A percentile compares a stretch with the other conserved stretches of the same genome.
Evolutionary conservation across 2,329 filamentous ascomycete species (phyloP).

Genomic region (Penicillium sp.): DNA sequence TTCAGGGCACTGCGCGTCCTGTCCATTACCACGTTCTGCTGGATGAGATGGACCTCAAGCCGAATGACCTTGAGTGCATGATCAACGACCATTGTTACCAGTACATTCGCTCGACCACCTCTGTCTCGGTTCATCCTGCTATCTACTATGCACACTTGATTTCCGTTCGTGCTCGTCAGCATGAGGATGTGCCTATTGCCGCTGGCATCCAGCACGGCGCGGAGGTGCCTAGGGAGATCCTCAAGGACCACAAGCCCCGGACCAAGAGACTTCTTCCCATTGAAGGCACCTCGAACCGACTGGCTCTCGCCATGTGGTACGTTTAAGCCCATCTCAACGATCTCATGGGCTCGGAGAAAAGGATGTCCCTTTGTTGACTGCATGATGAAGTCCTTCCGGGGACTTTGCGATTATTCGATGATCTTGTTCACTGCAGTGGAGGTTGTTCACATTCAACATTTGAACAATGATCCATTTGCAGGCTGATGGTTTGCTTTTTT

Average conservation of each 20-base stretch:
- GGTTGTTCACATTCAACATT: neutral
- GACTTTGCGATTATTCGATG: neutral
- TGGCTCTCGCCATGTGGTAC: conserved; percentile 42
- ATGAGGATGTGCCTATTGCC: conserved; percentile 55
- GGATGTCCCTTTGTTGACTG: neutral
- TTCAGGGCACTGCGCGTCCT: conserved; percentile 89
- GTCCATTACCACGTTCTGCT: conserved; percentile 87
- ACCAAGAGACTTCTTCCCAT: conserved; percentile 38
- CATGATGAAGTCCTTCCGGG: neutral
- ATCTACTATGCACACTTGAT: conserved; percentile 96
- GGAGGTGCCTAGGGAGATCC: conserved; percentile 33
- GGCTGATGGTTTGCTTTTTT: too few relatives aligned
- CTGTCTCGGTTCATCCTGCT: conserved; percentile 74
- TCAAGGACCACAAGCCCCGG: conserved; percentile 27
- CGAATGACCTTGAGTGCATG: conserved; percentile 74
- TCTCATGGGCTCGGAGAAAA: neutral
- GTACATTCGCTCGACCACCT: conserved; percentile 85
- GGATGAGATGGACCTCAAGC: conserved; percentile 68
- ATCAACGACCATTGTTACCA: conserved; percentile 95
- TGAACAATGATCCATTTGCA: neutral
- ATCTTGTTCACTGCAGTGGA: neutral
- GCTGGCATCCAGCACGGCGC: conserved; percentile 42
- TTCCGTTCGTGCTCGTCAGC: conserved; percentile 71
- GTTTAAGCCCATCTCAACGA: conserved; percentile 24
- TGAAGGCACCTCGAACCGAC: conserved; percentile 26